Conservation (phyloP, 2,329 filamentous ascomycete species). For the Trichoderma cornu-damae region DNA sequence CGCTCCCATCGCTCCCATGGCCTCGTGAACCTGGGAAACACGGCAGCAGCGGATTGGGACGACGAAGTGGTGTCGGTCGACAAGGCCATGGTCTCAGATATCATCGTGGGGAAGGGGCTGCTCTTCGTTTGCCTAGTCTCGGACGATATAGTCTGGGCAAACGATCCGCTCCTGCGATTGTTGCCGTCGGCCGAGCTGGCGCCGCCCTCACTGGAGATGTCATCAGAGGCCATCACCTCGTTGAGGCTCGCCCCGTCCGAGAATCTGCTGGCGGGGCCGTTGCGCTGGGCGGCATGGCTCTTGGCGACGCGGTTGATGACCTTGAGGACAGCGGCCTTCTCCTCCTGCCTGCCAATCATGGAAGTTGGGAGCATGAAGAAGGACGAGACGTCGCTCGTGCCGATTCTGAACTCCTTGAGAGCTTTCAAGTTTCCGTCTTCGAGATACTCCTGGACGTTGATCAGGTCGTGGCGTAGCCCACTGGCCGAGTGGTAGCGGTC, state of each 20-base stretch:
- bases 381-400: constrained; percentile 80
- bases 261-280: constrained; percentile 40
- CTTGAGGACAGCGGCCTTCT: constrained; percentile 63
- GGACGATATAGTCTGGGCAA: constrained; percentile 38
- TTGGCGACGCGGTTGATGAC: constrained; percentile 73
- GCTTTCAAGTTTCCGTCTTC: constrained; percentile 67
- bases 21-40: constrained; percentile 37
- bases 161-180: constrained; percentile 46
- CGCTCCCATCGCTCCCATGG: constrained; percentile 52
- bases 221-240: constrained; percentile 38
- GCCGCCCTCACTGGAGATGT: constrained; percentile 53
- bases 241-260: constrained; percentile 50
- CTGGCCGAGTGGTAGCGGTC: constrained; percentile 88
- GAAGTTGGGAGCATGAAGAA: constrained; percentile 80
- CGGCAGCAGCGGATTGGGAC: constrained; percentile 36
- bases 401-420: constrained; percentile 70
- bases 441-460: constrained; percentile 67
- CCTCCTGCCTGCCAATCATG: constrained; percentile 74
- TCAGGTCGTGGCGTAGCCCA: constrained; percentile 76
- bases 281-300: constrained; percentile 50
- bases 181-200: constrained; percentile 53
- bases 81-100: constrained; percentile 38
- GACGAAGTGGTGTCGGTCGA: constrained; percentile 47
- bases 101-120: constrained; percentile 38
- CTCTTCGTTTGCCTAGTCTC: constrained; percentile 39